Percentiles rank a stretch among this genome's conserved stretches.
These are phyloP conservation scores for Pinguiococcus pyrenoidosus DNA, from an alignment of 108 stramenopile species.

Conservation along the genomic window DNA sequence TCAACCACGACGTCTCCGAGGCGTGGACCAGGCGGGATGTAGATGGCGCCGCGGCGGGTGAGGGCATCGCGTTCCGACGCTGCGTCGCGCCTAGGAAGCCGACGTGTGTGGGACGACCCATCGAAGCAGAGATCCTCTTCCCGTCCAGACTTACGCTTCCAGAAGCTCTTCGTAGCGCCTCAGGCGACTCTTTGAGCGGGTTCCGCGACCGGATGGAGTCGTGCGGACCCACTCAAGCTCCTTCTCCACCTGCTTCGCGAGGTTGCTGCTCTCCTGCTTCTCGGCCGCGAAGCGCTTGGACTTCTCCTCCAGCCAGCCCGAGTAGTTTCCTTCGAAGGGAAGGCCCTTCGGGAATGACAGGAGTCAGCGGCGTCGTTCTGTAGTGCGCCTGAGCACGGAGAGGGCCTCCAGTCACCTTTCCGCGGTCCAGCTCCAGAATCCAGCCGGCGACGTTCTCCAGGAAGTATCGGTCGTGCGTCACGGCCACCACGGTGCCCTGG, in stretches of 20 bases:
- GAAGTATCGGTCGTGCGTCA: constrained; percentile 87
- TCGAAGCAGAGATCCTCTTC: too few species aligned
- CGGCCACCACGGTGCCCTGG: constrained; percentile 86
- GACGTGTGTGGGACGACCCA: too few species aligned
- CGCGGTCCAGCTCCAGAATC: constrained; percentile 89
- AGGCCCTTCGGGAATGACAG: too few species aligned
- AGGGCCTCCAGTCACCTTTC: too few species aligned
- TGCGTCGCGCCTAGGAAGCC: too few species aligned
- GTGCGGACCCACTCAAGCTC: constrained; percentile 81
- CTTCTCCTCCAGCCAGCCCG: constrained; percentile 76
- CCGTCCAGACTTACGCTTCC: constrained; percentile 27
- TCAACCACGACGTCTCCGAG: constrained; percentile 75
- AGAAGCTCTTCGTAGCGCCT: constrained; percentile 73
- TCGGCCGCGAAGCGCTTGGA: constrained; percentile 64
- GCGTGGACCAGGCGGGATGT: constrained; percentile 81
- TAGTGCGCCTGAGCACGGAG: too few species aligned
- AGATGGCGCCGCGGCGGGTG: constrained; percentile 66
- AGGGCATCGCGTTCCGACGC: constrained; percentile 47
- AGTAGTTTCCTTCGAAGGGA: constrained; percentile 89
- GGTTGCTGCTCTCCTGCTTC: constrained; percentile 57
- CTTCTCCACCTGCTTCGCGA: constrained; percentile 55
- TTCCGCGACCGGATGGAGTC: constrained; percentile 63
- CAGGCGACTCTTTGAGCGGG: constrained; percentile 73
- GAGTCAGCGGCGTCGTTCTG: too few species aligned
- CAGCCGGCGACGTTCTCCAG: constrained; percentile 84